Evolutionary conservation across 345 rosid species (phyloP).

Genomic region (Abelmoschus esculentus): DNA sequence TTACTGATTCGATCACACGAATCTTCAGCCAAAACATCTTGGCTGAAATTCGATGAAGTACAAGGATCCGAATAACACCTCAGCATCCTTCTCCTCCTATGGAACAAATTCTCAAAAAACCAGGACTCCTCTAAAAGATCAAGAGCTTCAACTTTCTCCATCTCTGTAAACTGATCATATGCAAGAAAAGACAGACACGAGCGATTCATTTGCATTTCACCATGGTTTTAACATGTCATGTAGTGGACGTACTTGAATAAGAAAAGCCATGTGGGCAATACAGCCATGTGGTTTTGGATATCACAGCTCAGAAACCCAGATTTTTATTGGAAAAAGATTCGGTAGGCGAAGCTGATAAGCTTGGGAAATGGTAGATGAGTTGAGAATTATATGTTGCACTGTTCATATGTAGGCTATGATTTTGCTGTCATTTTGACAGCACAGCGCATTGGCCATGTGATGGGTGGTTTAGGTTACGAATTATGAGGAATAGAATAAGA

Average conservation of each 20-base stretch:
- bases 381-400: background rate
- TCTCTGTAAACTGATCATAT: background rate
- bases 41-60: constrained; percentile 30
- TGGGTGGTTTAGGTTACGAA: background rate
- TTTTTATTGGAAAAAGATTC: background rate
- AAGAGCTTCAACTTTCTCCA: constrained; percentile 21
- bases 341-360: background rate
- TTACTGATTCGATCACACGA: constrained; percentile 12
- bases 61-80: constrained; percentile 67
- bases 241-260: background rate
- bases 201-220: background rate
- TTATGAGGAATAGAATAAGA: background rate
- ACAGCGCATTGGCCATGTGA: background rate
- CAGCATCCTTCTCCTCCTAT: constrained; percentile 26
- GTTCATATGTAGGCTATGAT: background rate
- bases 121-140: constrained; percentile 61
- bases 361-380: background rate
- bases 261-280: background rate
- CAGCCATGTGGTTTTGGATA: background rate
- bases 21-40: constrained; percentile 17
- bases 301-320: background rate
- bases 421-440: background rate
- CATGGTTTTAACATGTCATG: background rate
- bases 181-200: background rate
- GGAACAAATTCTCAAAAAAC: constrained; percentile 53